These are phyloP conservation scores for Niebla homalea DNA, from an alignment of 495 filamentous ascomycete genomes.

Conservation along the genomic window DNA sequence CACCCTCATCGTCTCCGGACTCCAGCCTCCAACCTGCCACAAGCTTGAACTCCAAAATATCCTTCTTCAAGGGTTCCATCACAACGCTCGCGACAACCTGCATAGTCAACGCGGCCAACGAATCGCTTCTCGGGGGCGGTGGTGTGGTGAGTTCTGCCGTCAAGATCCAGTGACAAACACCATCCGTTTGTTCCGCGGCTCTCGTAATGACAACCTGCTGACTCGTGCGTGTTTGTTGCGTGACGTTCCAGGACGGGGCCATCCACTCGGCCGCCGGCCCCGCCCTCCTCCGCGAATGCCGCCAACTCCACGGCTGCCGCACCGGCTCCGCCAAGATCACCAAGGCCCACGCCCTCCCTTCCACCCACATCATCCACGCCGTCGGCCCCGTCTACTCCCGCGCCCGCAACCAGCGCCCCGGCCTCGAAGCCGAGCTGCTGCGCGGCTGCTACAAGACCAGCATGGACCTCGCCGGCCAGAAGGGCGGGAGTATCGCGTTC, in stretches of 20 bases:
- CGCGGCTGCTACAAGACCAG: constrained; percentile 61
- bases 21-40: constrained; percentile 27
- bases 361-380: constrained; percentile 70
- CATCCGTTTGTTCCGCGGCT: not conserved
- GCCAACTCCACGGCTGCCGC: constrained; percentile 50
- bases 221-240: too few species aligned
- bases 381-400: constrained; percentile 71
- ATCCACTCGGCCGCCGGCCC: constrained; percentile 77
- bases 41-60: constrained; percentile 57
- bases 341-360: constrained; percentile 58
- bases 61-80: constrained; percentile 65
- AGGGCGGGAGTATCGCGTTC: constrained; percentile 64
- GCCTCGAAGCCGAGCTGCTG: constrained; percentile 37
- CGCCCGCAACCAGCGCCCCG: constrained; percentile 19
- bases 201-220: not conserved
- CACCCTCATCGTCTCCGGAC: constrained; percentile 16
- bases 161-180: too few species aligned
- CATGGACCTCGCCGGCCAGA: constrained; percentile 55
- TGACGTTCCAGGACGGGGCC: constrained; percentile 47
- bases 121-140: constrained; percentile 64
- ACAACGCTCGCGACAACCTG: constrained; percentile 65
- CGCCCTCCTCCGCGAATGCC: constrained; percentile 55
- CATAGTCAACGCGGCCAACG: constrained; percentile 91
- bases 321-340: constrained; percentile 83
- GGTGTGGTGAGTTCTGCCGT: constrained; percentile 46